These are phyloP conservation scores for Penicillium capsulatum DNA, from an alignment of 2,329 filamentous ascomycete species.

Conservation along the genomic window DNA sequence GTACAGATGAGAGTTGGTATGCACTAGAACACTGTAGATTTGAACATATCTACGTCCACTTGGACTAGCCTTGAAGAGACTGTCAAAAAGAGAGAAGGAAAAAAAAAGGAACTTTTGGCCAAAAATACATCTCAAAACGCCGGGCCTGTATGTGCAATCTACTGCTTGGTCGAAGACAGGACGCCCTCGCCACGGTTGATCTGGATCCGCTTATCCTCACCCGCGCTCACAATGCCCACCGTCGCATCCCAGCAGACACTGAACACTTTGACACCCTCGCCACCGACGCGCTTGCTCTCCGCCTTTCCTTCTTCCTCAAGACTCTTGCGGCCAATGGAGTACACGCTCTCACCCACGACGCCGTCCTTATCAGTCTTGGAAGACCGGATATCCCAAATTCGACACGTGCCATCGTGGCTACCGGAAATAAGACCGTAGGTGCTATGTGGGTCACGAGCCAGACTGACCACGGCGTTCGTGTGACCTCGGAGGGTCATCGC, in stretches of 20 bases:
- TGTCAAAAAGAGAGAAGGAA: conserved; percentile 4
- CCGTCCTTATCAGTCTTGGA: conserved; percentile 57
- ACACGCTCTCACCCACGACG: conserved; percentile 67
- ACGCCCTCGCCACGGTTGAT: conserved; percentile 67
- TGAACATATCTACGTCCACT: not conserved
- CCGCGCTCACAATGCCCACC: conserved; percentile 83
- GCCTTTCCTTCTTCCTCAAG: conserved; percentile 61
- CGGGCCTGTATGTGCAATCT: conserved; percentile 28
- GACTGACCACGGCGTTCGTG: conserved; percentile 64
- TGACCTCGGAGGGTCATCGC: conserved; percentile 92
- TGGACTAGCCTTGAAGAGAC: not conserved
- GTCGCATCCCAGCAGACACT: conserved; percentile 78
- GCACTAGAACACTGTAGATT: too few species aligned
- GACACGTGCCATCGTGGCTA: conserved; percentile 87
- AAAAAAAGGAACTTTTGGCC: conserved; percentile 29
- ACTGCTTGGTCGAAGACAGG: conserved; percentile 29
- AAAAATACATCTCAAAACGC: conserved; percentile 30
- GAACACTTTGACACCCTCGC: conserved; percentile 87
- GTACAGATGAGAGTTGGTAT: too few species aligned
- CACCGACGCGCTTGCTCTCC: conserved; percentile 56
- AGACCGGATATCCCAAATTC: conserved; percentile 85
- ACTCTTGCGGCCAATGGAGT: conserved; percentile 72
- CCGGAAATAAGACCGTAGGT: conserved; percentile 81
- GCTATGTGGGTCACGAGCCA: conserved; percentile 60
- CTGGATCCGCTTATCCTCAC: conserved; percentile 93